phyloP scores from a whole-genome alignment of 345 rosid genomes.

The Brassica carinata region DNA sequence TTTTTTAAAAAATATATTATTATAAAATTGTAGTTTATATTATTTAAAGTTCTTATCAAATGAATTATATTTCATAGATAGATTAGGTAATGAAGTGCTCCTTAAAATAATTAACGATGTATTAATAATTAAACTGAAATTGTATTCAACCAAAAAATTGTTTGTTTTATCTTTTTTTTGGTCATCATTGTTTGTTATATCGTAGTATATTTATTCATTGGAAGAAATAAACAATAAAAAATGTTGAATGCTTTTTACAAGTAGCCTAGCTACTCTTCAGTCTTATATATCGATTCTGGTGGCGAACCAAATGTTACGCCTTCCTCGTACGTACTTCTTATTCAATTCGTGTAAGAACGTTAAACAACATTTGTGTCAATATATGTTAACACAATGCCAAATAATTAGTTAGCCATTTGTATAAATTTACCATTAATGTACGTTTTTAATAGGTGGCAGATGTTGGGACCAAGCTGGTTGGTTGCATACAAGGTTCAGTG shows the following conservation, averaged over 20 bases:
- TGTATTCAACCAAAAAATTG: neutral
- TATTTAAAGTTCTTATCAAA: neutral
- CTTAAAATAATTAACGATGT: neutral
- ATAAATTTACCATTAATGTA: neutral
- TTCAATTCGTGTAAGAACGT: neutral
- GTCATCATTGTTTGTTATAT: neutral
- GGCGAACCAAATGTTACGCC: neutral
- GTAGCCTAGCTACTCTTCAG: neutral
- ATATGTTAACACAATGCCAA: neutral
- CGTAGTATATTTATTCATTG: too few relatives aligned
- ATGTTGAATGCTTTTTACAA: neutral
- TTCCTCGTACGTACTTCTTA: neutral
- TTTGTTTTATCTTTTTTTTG: neutral
- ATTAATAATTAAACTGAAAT: neutral
- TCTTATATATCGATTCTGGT: neutral
- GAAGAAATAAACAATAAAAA: neutral
- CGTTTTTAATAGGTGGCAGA: slow-evolving; percentile 55
- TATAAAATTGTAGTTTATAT: too few relatives aligned
- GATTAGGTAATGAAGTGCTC: neutral
- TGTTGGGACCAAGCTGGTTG: slow-evolving; percentile 59
- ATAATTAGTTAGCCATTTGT: neutral
- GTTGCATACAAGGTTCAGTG: slow-evolving; percentile 77
- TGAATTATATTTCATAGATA: neutral
- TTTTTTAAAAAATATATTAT: neutral
- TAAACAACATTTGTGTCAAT: neutral